phyloP scores from a whole-genome alignment of 805 yeast genomes.

The Suhomyces prunicola region DNA sequence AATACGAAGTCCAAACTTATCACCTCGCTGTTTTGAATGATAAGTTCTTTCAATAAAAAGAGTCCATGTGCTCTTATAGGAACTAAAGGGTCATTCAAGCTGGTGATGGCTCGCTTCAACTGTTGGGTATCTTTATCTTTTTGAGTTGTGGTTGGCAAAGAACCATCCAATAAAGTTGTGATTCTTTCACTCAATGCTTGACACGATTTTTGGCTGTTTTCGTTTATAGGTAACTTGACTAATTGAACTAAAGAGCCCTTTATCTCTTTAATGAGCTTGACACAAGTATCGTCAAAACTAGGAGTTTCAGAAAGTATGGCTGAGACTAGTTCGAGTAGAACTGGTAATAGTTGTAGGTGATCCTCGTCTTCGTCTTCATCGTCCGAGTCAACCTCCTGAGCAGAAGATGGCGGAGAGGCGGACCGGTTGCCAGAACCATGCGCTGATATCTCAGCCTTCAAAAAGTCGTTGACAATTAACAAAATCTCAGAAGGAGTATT shows the following conservation, averaged over 20 bases:
- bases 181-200: conserved; percentile 31
- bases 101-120: conserved; percentile 59
- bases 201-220: conserved; percentile 13
- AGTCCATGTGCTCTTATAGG: conserved; percentile 90
- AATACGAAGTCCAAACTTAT: conserved; percentile 54
- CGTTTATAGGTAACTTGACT: background rate
- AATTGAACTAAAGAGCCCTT: conserved; percentile 14
- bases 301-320: conserved; percentile 33
- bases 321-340: conserved; percentile 34
- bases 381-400: conserved; percentile 22
- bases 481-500: conserved; percentile 58
- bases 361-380: conserved; percentile 28
- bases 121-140: conserved; percentile 35
- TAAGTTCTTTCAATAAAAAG: conserved; percentile 55
- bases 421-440: background rate
- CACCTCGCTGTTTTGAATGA: conserved; percentile 48
- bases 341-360: conserved; percentile 20
- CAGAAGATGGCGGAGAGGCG: background rate
- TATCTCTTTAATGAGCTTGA: conserved; percentile 26
- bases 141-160: conserved; percentile 15
- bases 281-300: conserved; percentile 28
- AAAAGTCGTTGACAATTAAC: conserved; percentile 30
- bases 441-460: conserved; percentile 29
- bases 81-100: conserved; percentile 71
- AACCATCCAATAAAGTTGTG: conserved; percentile 25